Conservation (phyloP, 2,329 filamentous ascomycete genomes). For the Fusarium neocosmosporiellum region DNA sequence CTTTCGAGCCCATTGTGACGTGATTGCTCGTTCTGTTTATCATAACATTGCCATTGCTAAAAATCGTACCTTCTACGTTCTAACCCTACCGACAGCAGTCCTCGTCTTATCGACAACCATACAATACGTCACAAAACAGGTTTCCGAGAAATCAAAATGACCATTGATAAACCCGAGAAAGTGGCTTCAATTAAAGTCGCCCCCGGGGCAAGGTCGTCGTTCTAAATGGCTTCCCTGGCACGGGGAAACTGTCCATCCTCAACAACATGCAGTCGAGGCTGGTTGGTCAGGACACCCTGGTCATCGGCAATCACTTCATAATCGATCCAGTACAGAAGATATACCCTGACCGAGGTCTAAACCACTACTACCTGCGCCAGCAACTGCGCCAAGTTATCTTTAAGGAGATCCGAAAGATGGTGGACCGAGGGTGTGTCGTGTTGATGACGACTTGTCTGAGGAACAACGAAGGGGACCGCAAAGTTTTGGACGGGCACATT, state of each 20-base stretch:
- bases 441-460: conserved; percentile 18
- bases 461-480: not conserved
- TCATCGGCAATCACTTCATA: conserved; percentile 23
- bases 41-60: not conserved
- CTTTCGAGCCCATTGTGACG: not conserved
- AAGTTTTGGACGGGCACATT: conserved; percentile 10
- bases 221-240: conserved; percentile 17
- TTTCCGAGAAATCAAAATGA: not conserved
- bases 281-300: not conserved
- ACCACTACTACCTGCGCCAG: not conserved
- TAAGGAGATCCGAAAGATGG: conserved; percentile 15
- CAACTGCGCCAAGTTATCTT: conserved; percentile 18
- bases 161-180: not conserved
- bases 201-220: conserved; percentile 19
- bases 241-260: conserved; percentile 7
- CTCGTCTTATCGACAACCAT: not conserved
- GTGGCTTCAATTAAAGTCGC: not conserved
- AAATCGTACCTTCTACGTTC: not conserved
- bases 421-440: conserved; percentile 3
- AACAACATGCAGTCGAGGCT: not conserved
- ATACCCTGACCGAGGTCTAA: not conserved
- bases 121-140: not conserved
- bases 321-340: not conserved
- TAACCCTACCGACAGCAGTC: not conserved
- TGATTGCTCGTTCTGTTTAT: not conserved